Evolutionary conservation across 768 basidiomycete genomes (phyloP), one percentile per base, ranked within the genome.

Genomic region (Floccularia luteovirens): DNA sequence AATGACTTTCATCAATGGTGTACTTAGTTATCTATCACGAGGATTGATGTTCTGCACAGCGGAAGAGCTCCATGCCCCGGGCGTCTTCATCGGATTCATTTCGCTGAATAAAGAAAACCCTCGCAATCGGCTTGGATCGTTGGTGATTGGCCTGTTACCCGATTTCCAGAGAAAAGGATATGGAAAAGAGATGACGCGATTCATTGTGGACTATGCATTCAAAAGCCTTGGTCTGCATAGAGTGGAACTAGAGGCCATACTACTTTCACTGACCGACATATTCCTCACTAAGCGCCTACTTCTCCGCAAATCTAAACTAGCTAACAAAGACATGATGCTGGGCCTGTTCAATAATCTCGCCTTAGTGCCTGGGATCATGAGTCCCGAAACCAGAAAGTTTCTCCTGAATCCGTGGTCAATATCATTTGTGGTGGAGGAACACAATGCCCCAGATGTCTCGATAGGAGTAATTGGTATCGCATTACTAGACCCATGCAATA

Each of bases 201-300:
- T 66, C 45, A 49, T 71, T 24, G 48, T 68, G 10, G 64, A 69
- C 23, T 55, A 69, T 41, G 56, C 57, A 17, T 73, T 73, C 22
- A 42, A 56, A 31, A 58, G 58, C 50, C 47, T 72, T 35, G 58
- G 52, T 20, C 39, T 70, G 47, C 64, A 68, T 31, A 39, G 10
- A 28, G 27, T 28, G 27, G 27, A 28, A 8, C 27, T 28, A 28
- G 8, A 8, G 27, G 8, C 8, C 14, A 28, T 28, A 8, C 27
- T 28, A 28, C 27, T 28, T 8, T 28, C 27, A 28, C 8, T 28
- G 27, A 28, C 27, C 27, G 14, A 28, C 10, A 28, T 28, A 14
- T 28, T 28, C 27, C 27, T 8, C 10, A 28, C 27, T 8, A 14
- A 28, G 10, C 27, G 27, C 27, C 27, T 28, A 14, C 8, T 28